Conservation (phyloP, 1,139 yeast species). For the Saccharomyces hybrid region DNA sequence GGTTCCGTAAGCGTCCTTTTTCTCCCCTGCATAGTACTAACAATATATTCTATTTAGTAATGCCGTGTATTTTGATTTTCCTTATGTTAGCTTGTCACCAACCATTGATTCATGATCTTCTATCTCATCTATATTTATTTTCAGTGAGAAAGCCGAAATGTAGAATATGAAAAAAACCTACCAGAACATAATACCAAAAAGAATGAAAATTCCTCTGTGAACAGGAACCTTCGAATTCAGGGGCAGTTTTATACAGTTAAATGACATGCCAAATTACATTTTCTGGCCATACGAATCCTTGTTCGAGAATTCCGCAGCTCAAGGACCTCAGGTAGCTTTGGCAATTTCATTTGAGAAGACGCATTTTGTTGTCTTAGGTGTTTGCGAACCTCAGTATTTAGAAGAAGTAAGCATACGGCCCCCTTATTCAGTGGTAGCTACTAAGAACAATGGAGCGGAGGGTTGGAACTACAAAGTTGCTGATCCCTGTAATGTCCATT, state of each 20-base stretch:
- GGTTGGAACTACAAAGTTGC: conserved; percentile 10
- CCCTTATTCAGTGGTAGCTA: conserved; percentile 16
- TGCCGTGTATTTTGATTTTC: not conserved
- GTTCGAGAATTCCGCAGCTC: conserved; percentile 2
- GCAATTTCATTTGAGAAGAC: conserved; percentile 15
- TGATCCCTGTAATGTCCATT: conserved; percentile 43
- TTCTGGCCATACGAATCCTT: conserved; percentile 21
- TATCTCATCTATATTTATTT: not conserved
- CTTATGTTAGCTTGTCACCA: not conserved
- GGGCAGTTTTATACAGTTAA: not conserved
- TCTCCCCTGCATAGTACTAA: not conserved
- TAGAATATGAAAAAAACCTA: not conserved
- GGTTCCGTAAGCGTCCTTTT: conserved; percentile 6
- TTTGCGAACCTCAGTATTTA: conserved; percentile 5
- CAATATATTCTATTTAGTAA: not conserved
- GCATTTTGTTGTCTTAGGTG: conserved; percentile 18
- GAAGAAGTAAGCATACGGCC: conserved; percentile 4
- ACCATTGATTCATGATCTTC: not conserved
- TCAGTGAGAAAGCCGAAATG: not conserved
- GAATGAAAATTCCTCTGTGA: not conserved
- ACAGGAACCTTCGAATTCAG: not conserved
- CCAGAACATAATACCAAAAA: not conserved
- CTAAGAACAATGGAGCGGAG: conserved; percentile 1
- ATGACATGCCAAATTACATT: conserved; percentile 15
- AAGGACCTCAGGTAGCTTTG: conserved; percentile 12